Evolutionary conservation across 2,329 filamentous ascomycete genomes (phyloP), one percentile per base, ranked within the genome.

Genomic region (Aspergillus uvarum): DNA sequence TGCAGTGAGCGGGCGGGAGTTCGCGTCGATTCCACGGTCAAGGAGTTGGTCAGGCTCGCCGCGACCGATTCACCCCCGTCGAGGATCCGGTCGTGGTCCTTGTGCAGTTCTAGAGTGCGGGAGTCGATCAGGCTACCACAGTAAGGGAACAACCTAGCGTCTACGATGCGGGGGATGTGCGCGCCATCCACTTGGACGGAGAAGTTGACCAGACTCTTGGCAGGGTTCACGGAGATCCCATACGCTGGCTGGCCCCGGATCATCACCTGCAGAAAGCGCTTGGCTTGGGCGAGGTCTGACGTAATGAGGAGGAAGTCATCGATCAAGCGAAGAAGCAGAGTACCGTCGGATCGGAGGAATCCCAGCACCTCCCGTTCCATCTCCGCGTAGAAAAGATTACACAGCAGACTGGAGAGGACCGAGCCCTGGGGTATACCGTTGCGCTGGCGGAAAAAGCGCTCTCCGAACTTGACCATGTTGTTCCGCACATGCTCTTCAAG

Each of bases 221-320:
- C 79, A 0, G 85, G 80, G 71, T 89, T 94, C 56, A 97, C 88
- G 4, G 80, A 75, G 3, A 97, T 88, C 4, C 95, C 95, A 70
- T 96, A 98, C 35, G 87, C 84, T 0, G 89, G 85, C 38, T 95
- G 75, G 2, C 93, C 94, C 1, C 77, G 75, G 67, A 96, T 89
- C 93, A 99, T 96, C 16, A 85, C 82, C 59, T 87, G 79, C 21
- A 96, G 81, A 71, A 99, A 98, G 1, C 77, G 80, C 59, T 81
- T 81, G 0, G 92, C 94, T 68, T 93, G 86, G 7, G 74, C 65
- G 56, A 77, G 79, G 52, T 91, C 83, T 0, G 87, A 87, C 0
- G 90, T 96, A 68, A 99, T 88, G 50, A 99, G 85, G 4, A 98
- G 80, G 67, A 98, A 99, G 70, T 99, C 95, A 67, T 99, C 95